phyloP scores from a whole-genome alignment of 768 basidiomycete genomes.

The Atractiella rhizophila region DNA sequence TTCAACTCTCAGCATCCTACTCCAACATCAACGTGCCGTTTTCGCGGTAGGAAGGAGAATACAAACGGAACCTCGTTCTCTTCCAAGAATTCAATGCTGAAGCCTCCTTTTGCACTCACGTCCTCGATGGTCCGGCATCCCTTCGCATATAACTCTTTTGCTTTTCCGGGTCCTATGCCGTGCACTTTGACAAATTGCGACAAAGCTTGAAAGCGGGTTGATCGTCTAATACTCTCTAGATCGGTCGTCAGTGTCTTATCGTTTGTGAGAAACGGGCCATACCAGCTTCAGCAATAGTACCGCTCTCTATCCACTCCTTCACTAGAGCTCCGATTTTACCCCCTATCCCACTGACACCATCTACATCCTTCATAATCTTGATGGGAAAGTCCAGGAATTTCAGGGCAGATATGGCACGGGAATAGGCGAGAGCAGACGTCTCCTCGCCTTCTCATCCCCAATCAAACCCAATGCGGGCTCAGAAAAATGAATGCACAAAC shows the following conservation, averaged over 20 bases:
- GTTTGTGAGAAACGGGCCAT: constrained; percentile 8
- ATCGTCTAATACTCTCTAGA: background rate
- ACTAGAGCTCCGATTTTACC: constrained; percentile 30
- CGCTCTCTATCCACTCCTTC: constrained; percentile 34
- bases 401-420: constrained; percentile 33
- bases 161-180: constrained; percentile 47
- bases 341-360: constrained; percentile 20
- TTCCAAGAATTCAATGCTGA: constrained; percentile 32
- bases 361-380: constrained; percentile 17
- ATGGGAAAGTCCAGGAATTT: constrained; percentile 22
- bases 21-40: background rate
- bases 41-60: background rate
- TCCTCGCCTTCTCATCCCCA: constrained; percentile 16
- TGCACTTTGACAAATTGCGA: constrained; percentile 38
- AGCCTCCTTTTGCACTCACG: constrained; percentile 26
- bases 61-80: background rate
- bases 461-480: too few species aligned
- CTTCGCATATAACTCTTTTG: constrained; percentile 37
- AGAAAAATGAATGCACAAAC: too few species aligned
- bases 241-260: background rate
- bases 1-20: constrained; percentile 47
- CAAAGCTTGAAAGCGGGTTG: constrained; percentile 26
- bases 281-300: constrained; percentile 38
- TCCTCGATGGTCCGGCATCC: constrained; percentile 44
- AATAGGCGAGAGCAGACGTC: constrained; percentile 44